Evolutionary conservation across 2,329 filamentous ascomycete species (phyloP), one percentile per base, ranked within the genome.

Genomic region (Bisporella sp.): DNA sequence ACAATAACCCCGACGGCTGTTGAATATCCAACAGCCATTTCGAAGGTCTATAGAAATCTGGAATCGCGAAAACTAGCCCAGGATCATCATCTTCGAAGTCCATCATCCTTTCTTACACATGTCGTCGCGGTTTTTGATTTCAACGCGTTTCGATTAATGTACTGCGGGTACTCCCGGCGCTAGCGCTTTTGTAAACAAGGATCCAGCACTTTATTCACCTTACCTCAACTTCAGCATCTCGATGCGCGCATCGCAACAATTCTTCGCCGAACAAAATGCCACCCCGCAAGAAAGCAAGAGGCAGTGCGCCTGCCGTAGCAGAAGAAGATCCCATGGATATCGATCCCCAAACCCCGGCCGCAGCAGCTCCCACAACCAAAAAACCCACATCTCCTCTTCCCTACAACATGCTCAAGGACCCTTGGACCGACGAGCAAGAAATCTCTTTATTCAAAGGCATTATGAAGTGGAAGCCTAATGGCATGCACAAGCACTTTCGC

Each of bases 371-470:
- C 44, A 31, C 52, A 11, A 21, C 21, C 3, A 21, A 21, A 21
- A 67, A 57, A 54, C 57, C 56, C 54, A 59, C 56, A 49, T 51
- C 54, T 64, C 70, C 71, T 53, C 61, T 68, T n/a, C 65, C 66
- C 13, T 69, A 71, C 53, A 71, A 82, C 54, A 63, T 75, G 4
- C 68, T 79, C 45, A 79, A 81, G 50, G 88, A 92, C 57, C 80
- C 84, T 30, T 99, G 93, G 93, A 96, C 90, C 4, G 91, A 96
- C 62, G 92, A 96, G 64, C 93, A 99, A 68, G 86, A 95, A 58
- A 90, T 89, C 1, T 91, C 89, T 40, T 76, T 99, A 1, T 89
- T 96, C 71, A 96, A 96, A 66, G 89, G 84, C 47, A 85, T 97
- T 58, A 91, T 97, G 57, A 80, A 84, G 64, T 96, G 88, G 86